Percentiles rank a stretch among this genome's conserved stretches.
phyloP scores from a whole-genome alignment of 148 eudicot species.

The Silene uniflora region DNA sequence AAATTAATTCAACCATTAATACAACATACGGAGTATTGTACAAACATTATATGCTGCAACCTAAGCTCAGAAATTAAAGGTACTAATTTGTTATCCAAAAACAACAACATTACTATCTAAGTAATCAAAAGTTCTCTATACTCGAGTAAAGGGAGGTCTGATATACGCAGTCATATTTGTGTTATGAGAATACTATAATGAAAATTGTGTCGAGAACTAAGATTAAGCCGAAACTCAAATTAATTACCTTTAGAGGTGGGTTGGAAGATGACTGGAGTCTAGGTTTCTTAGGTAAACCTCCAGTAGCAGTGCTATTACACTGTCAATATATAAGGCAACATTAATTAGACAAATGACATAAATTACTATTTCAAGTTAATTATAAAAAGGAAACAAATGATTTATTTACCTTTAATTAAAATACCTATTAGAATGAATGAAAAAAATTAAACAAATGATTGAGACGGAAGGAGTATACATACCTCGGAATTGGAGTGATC shows the following conservation, averaged over 20 bases:
- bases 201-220: neutral
- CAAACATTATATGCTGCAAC: neutral
- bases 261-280: slow-evolving; percentile 63
- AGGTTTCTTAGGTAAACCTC: slow-evolving; percentile 70
- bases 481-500: slow-evolving; percentile 55
- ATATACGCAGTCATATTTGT: neutral
- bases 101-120: neutral
- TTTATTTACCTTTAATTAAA: no score
- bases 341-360: neutral
- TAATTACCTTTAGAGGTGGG: slow-evolving; percentile 72
- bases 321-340: slow-evolving; percentile 24
- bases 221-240: neutral
- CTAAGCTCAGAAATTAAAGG: neutral
- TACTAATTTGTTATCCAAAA: neutral
- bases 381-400: no score
- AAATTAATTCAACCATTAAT: neutral
- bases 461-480: neutral
- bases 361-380: neutral
- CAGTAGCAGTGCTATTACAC: slow-evolving; percentile 62
- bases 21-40: neutral
- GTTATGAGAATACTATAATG: neutral
- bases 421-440: no score
- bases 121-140: neutral
- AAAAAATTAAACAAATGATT: no score
- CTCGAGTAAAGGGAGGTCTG: neutral